Conservation (phyloP, 345 rosid genomes). For the Bruguiera sexangula region DNA sequence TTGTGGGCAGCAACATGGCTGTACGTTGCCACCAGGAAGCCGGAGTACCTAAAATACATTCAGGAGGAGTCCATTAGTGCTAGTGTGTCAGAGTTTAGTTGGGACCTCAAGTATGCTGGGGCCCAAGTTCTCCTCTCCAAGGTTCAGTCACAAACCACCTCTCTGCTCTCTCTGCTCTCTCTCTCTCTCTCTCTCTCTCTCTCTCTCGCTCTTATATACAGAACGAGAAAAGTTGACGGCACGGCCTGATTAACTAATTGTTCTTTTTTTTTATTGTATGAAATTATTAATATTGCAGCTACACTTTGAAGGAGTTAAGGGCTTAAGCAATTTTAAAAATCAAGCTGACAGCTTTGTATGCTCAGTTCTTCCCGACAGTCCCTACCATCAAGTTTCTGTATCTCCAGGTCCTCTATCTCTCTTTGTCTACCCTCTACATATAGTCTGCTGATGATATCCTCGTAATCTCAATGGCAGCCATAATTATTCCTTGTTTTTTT, state of each 20-base stretch:
- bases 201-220: background rate
- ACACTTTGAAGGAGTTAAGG: constrained; percentile 43
- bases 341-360: constrained; percentile 77
- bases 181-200: background rate
- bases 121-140: constrained; percentile 65
- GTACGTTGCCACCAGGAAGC: constrained; percentile 52
- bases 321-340: constrained; percentile 43
- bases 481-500: background rate
- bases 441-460: too few species aligned
- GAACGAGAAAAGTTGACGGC: too few species aligned
- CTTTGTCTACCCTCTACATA: background rate
- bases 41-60: constrained; percentile 40
- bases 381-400: constrained; percentile 51
- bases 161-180: too few species aligned
- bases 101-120: constrained; percentile 95
- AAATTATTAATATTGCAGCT: constrained; percentile 38
- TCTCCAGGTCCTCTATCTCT: constrained; percentile 49
- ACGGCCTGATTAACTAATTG: too few species aligned
- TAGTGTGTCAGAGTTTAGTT: constrained; percentile 72
- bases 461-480: too few species aligned
- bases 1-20: constrained; percentile 97
- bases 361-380: constrained; percentile 67
- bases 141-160: constrained; percentile 26
- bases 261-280: background rate
- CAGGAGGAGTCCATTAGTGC: constrained; percentile 55